Base-by-base conservation (phyloP, 768 basidiomycete species). In the Pulveroboletus frians region DNA sequence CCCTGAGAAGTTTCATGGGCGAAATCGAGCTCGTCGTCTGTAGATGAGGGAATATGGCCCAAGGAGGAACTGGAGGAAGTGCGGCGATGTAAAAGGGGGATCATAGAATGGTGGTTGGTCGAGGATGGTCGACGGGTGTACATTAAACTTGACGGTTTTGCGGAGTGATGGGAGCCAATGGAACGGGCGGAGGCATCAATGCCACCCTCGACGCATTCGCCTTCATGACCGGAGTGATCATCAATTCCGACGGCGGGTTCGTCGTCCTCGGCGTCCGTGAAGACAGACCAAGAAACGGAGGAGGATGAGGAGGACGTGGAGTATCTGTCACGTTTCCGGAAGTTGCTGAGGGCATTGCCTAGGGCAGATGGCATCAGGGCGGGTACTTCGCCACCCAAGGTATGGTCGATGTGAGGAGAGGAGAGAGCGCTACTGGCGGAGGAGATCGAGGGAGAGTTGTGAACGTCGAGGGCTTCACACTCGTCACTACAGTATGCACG, bases 41-140 rank as follows among this genome's bases (percentile, higher is more conserved):
- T 70, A 36, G 73, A 67, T 36, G 72, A 63, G 51, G 66, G 61
- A 53, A 62, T 56, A 49, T 57, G 57, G 46, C 60, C 59, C 30
- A 64, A 55, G 30, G 64, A 64, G 10, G 71, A 66, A 45, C 62
- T 62, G 13, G 77, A 75, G 23, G 75, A 76, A 31, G 73, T 72
- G 62, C 78, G 79, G 49, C 73, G 69, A 59, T 81, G 78, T 39
- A 80, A 70, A 47, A 73, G 71, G 47, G 83, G 78, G 20, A 83
- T 76, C 40, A 76, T 79, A 5, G 81, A 80, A 34, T 73, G 76
- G 57, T 80, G 79, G 70, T 88, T 87, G 41, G 81, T 87, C 9
- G 81, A 73, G 30, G 85, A 85, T 1, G 85, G 84, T 13, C 81
- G 75, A 48, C 86, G 81, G 46, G 84, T 75, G 58, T 85, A 88